A percentile compares a stretch with the other conserved stretches of the same genome.
Evolutionary conservation across 2,329 filamentous ascomycete species (phyloP).

Genomic region (Coniochaeta hoffmannii): DNA sequence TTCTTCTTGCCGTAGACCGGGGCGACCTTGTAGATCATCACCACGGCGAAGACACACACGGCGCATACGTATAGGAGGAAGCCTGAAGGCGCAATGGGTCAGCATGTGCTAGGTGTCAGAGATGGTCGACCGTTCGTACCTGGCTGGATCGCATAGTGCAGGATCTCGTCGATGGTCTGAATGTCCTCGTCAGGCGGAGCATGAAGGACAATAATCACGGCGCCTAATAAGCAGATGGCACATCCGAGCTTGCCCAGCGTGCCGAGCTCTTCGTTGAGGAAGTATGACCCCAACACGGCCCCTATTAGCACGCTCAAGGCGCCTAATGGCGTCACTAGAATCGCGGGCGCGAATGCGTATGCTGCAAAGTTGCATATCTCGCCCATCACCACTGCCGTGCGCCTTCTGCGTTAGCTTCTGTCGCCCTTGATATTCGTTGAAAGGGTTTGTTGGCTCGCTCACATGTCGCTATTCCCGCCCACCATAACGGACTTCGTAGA

Average conservation of each 20-base stretch:
- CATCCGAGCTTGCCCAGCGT: conserved; percentile 88
- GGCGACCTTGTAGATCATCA: conserved; percentile 96
- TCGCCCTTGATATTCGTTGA: not conserved
- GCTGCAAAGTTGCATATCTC: conserved; percentile 97
- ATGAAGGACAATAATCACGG: conserved; percentile 95
- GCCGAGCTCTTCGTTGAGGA: conserved; percentile 85
- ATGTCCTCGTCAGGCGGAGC: conserved; percentile 92
- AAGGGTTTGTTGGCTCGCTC: conserved; percentile 26
- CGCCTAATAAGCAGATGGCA: conserved; percentile 91
- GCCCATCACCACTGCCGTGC: conserved; percentile 70
- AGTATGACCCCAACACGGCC: conserved; percentile 90
- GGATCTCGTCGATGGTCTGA: conserved; percentile 82
- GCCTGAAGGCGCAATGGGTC: conserved; percentile 40
- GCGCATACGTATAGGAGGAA: conserved; percentile 81
- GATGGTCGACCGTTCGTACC: conserved; percentile 48
- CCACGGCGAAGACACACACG: conserved; percentile 73
- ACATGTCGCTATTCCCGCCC: conserved; percentile 89
- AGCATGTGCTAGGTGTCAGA: conserved; percentile 7
- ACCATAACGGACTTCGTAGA: conserved; percentile 92
- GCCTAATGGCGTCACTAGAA: conserved; percentile 90
- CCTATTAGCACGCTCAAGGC: conserved; percentile 93
- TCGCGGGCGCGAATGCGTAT: conserved; percentile 97
- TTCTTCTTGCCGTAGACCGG: conserved; percentile 91
- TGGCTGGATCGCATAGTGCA: conserved; percentile 83
- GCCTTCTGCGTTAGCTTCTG: not conserved